A percentile compares a stretch with the other conserved stretches of the same genome.
Evolutionary conservation across 495 filamentous ascomycete genomes (phyloP).

Genomic region (Chaetomium fimeti): DNA sequence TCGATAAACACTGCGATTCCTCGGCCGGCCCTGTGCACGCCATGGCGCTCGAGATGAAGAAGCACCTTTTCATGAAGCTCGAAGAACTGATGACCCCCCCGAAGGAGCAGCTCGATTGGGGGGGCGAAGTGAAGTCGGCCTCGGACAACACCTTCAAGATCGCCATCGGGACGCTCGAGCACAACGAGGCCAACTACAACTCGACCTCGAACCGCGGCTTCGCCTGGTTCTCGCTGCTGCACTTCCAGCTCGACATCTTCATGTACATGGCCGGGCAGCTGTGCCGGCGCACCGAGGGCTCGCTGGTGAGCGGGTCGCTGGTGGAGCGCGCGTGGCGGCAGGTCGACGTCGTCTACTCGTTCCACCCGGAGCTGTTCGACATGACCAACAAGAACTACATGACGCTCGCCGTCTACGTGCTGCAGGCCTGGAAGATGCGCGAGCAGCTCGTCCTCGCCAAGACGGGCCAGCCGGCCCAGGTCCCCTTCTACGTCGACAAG

Average conservation of each 20-base stretch:
- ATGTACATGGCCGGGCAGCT: conserved; percentile 55
- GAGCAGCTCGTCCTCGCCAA: conserved; percentile 35
- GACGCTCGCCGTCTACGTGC: conserved; percentile 43
- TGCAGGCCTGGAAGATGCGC: conserved; percentile 49
- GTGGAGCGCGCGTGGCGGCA: conserved; percentile 55
- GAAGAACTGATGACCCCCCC: conserved; percentile 45
- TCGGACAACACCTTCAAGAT: conserved; percentile 52
- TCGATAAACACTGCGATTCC: conserved; percentile 57
- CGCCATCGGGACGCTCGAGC: conserved; percentile 44
- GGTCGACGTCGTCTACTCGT: conserved; percentile 42
- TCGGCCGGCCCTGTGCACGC: conserved; percentile 61
- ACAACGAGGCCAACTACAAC: conserved; percentile 44
- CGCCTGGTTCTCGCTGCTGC: conserved; percentile 50
- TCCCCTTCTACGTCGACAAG: conserved; percentile 40
- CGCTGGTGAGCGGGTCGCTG: conserved; percentile 22
- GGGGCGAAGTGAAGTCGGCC: conserved; percentile 36
- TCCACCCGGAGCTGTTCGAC: conserved; percentile 48
- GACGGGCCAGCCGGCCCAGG: conserved; percentile 27
- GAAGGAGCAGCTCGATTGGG: conserved; percentile 46
- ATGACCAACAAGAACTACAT: conserved; percentile 43
- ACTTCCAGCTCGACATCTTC: conserved; percentile 55
- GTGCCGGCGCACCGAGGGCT: conserved; percentile 48
- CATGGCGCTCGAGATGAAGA: conserved; percentile 49
- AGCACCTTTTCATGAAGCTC: conserved; percentile 45
- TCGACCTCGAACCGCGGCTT: conserved; percentile 42